phyloP scores from a whole-genome alignment of 495 filamentous ascomycete species.

The Hyaloscypha variabilis region DNA sequence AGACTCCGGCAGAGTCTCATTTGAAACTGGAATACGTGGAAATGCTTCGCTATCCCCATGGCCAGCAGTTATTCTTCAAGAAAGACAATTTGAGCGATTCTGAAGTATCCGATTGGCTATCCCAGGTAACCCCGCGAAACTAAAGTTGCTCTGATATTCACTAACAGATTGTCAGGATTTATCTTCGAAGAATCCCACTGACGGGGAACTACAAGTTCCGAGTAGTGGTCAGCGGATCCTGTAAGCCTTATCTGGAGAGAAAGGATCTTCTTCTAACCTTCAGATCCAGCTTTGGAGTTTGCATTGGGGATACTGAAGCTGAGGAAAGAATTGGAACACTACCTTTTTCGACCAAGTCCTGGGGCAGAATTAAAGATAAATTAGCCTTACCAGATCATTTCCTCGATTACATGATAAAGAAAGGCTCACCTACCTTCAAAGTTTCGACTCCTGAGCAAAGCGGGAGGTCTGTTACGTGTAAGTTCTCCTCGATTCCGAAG shows the following conservation, averaged over 20 bases:
- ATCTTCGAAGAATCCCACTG: background rate
- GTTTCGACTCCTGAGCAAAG: background rate
- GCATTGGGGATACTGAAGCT: background rate
- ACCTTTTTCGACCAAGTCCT: background rate
- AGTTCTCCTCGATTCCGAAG: background rate
- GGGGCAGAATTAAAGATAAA: background rate
- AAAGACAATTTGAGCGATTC: background rate
- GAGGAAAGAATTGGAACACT: background rate
- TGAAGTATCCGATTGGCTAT: background rate
- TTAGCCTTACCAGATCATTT: background rate
- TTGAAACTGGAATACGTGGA: background rate
- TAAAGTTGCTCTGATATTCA: too few relatives aligned
- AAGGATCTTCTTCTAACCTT: background rate
- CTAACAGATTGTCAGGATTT: too few relatives aligned
- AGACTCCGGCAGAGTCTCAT: background rate
- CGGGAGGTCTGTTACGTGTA: background rate
- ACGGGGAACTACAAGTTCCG: background rate
- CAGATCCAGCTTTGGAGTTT: background rate
- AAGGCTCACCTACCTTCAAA: background rate
- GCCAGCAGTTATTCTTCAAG: background rate
- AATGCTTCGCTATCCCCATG: slow-evolving; percentile 1
- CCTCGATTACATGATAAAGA: background rate
- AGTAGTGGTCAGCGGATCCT: background rate
- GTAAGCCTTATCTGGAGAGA: background rate
- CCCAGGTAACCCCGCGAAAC: too few relatives aligned